These are phyloP conservation scores for Debaryomyces sp. DNA, from an alignment of 1,139 yeast genomes.

Conservation along the genomic window DNA sequence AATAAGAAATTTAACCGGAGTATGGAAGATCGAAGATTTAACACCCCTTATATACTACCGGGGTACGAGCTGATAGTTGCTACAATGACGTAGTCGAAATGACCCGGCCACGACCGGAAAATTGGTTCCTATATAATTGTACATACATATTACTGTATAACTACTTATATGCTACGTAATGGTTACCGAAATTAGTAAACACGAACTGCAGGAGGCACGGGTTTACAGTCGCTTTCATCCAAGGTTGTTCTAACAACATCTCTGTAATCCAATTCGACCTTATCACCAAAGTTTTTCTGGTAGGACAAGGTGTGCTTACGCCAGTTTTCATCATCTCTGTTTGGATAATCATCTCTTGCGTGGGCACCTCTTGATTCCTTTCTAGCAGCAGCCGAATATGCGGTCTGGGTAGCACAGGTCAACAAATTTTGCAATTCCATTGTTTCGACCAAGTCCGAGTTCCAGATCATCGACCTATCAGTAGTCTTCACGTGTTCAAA, in stretches of 20 bases:
- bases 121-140: background rate
- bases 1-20: background rate
- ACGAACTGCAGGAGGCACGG: slow-evolving; percentile 97
- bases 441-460: slow-evolving; percentile 94
- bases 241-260: slow-evolving; percentile 79
- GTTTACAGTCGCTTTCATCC: slow-evolving; percentile 90
- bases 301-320: slow-evolving; percentile 97
- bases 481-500: slow-evolving; percentile 75
- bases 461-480: slow-evolving; percentile 99
- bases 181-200: slow-evolving; percentile 56
- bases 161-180: background rate
- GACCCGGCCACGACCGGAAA: slow-evolving; percentile 2
- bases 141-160: background rate
- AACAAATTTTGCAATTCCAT: slow-evolving; percentile 94
- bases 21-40: background rate
- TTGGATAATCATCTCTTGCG: slow-evolving; percentile 97
- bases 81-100: background rate
- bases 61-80: background rate
- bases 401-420: slow-evolving; percentile 97
- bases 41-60: background rate
- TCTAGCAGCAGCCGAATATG: slow-evolving; percentile 92
- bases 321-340: slow-evolving; percentile 96
- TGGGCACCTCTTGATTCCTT: slow-evolving; percentile 99
- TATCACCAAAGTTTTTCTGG: slow-evolving; percentile 75
- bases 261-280: slow-evolving; percentile 82